phyloP scores from a whole-genome alignment of 257 asterid species.

The Scutellaria barbata region DNA sequence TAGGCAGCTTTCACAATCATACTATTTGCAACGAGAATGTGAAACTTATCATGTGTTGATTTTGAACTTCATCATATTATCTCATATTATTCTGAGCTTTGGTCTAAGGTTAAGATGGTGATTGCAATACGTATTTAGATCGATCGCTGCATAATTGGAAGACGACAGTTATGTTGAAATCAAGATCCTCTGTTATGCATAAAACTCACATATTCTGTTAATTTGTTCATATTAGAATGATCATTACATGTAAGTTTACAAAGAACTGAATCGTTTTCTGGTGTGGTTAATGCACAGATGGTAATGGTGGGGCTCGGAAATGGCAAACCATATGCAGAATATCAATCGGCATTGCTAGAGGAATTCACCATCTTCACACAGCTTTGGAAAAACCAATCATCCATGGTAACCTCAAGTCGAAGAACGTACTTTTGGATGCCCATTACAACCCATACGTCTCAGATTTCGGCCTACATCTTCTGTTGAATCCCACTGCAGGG shows the following conservation, averaged over 20 bases:
- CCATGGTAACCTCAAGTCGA: slow-evolving; percentile 88
- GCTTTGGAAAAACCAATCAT: slow-evolving; percentile 58
- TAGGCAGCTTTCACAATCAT: not conserved
- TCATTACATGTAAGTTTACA: not conserved
- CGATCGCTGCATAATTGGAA: slow-evolving; percentile 16
- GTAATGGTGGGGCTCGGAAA: slow-evolving; percentile 62
- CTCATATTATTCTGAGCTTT: slow-evolving; percentile 14
- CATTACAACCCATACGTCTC: slow-evolving; percentile 66
- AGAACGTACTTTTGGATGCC: slow-evolving; percentile 66
- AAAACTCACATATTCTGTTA: not conserved
- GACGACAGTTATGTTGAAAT: slow-evolving; percentile 19
- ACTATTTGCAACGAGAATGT: slow-evolving; percentile 8
- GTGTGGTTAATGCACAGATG: slow-evolving; percentile 51
- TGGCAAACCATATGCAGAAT: slow-evolving; percentile 73
- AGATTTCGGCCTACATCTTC: slow-evolving; percentile 75
- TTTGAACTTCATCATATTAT: not conserved
- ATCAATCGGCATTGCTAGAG: slow-evolving; percentile 70
- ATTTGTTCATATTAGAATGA: not conserved
- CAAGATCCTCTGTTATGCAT: no score
- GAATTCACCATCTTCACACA: slow-evolving; percentile 69
- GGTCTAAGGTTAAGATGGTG: slow-evolving; percentile 16
- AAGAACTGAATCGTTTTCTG: slow-evolving; percentile 8
- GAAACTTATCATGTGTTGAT: slow-evolving; percentile 24
- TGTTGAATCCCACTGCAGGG: slow-evolving; percentile 63
- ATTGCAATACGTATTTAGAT: slow-evolving; percentile 6